Evolutionary conservation across 345 rosid species (phyloP).

Genomic region (rapeseed (Brassica napus)): Da-Ae NC_063451.1:30527001-30527500

Average conservation of each 20-base stretch:
- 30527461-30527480: not conserved
- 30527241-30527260: not conserved
- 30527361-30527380: not conserved
- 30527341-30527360: not conserved
- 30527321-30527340: not conserved
- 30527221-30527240: not conserved
- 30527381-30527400: not conserved
- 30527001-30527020: too few species aligned
- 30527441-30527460: not conserved
- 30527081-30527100: not conserved
- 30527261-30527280: not conserved
- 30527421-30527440: not conserved
- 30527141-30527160: not conserved
- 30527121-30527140: not conserved
- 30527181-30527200: not conserved
- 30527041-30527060: not conserved
- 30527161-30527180: not conserved
- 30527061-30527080: not conserved
- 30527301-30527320: too few species aligned
- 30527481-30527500: not conserved
- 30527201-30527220: not conserved
- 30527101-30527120: not conserved
- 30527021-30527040: too few species aligned
- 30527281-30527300: too few species aligned
- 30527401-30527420: not conserved